phyloP scores from a whole-genome alignment of 2,329 filamentous ascomycete species.

The Trichoderma brevicompactum region DNA sequence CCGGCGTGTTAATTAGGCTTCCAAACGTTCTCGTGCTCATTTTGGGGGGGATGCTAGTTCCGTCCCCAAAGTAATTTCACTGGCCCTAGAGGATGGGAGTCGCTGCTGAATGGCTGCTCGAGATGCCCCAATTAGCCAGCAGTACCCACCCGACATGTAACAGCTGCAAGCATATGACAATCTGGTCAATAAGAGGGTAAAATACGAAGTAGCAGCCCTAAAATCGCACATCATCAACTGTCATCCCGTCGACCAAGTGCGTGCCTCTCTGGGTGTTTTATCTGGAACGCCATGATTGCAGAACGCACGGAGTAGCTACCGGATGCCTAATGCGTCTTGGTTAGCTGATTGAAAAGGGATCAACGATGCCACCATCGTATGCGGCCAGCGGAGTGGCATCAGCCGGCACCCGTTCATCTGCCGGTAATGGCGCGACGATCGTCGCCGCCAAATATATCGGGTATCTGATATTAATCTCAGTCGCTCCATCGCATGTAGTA shows the following conservation, averaged over 20 bases:
- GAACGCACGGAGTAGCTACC: no score
- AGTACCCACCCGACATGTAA: conserved; percentile 1
- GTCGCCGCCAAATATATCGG: conserved; percentile 25
- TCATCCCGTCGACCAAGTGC: no score
- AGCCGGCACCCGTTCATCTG: conserved; percentile 26
- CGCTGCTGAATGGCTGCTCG: conserved; percentile 8
- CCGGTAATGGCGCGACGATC: conserved; percentile 25
- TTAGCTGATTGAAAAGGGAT: background rate
- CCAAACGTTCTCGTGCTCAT: background rate
- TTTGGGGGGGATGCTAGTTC: background rate
- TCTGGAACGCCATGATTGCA: no score
- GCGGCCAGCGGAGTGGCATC: conserved; percentile 19
- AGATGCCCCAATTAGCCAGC: conserved; percentile 12
- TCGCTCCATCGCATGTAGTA: background rate
- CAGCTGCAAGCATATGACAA: conserved; percentile 7
- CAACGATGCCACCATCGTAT: conserved; percentile 25
- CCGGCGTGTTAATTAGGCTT: conserved; percentile 3
- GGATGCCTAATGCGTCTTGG: background rate
- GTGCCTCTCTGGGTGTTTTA: background rate
- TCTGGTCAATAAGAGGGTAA: background rate
- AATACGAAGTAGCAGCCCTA: conserved; percentile 24
- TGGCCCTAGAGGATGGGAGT: background rate
- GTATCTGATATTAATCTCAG: conserved; percentile 27
- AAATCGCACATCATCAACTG: conserved; percentile 7
- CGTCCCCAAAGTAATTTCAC: conserved; percentile 10